Evolutionary conservation across 176 grass and related monocot genomes (phyloP).

Genomic region (Canna indica): DNA sequence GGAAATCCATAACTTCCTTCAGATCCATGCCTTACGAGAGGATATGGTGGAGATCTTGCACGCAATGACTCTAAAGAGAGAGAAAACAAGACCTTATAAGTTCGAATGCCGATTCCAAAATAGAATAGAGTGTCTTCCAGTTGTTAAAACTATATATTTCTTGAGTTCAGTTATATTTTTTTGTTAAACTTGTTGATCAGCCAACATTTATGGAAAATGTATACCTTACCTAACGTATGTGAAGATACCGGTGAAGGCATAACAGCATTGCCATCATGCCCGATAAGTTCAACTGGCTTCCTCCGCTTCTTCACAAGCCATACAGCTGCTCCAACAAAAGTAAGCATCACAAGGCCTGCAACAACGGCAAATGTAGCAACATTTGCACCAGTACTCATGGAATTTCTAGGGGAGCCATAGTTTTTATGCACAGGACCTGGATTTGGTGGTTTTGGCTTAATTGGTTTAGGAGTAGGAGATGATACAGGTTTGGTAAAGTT

Average conservation of each 20-base stretch:
- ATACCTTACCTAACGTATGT: conserved; percentile 40
- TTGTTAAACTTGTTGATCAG: neutral
- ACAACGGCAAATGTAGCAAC: conserved; percentile 26
- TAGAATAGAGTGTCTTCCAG: neutral
- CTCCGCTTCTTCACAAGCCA: conserved; percentile 62
- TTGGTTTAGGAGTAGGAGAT: neutral
- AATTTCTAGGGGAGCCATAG: neutral
- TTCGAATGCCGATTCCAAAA: neutral
- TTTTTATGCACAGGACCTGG: neutral
- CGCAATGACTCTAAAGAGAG: conserved; percentile 32
- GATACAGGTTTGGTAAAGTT: neutral
- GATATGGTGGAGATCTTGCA: conserved; percentile 51
- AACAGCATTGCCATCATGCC: conserved; percentile 18
- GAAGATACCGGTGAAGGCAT: conserved; percentile 35
- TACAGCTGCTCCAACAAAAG: conserved; percentile 34
- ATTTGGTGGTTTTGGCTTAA: neutral
- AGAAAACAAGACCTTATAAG: neutral
- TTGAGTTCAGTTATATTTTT: too few relatives aligned
- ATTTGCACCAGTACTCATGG: neutral
- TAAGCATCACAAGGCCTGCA: conserved; percentile 27
- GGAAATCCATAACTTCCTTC: conserved; percentile 53
- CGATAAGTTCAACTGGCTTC: conserved; percentile 14
- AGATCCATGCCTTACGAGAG: conserved; percentile 40
- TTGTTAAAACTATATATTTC: neutral
- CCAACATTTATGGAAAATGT: neutral